These are phyloP conservation scores for Mortierella sp. DNA, from an alignment of 371 early-diverging fungal species.

Conservation along the genomic window DNA sequence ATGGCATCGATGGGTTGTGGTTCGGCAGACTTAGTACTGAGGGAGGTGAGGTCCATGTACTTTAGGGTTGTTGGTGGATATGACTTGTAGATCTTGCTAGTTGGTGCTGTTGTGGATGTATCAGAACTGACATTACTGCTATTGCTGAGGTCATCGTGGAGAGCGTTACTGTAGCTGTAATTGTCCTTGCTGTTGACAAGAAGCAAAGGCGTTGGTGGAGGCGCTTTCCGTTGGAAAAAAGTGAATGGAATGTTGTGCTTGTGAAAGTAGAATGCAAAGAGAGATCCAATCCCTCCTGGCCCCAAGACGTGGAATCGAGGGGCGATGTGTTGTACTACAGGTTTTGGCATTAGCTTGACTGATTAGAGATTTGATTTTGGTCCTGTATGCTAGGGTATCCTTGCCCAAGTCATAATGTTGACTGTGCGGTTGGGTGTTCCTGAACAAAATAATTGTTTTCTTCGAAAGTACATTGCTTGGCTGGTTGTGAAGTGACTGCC, in stretches of 20 bases:
- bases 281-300: conserved; percentile 50
- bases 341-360: conserved; percentile 9
- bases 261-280: conserved; percentile 45
- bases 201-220: conserved; percentile 8
- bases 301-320: conserved; percentile 50
- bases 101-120: background rate
- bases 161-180: background rate
- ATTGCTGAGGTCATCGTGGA: background rate
- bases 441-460: background rate
- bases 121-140: background rate
- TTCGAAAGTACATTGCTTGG: no score
- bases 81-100: background rate
- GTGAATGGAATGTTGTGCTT: conserved; percentile 43
- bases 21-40: conserved; percentile 18
- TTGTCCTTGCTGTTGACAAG: background rate
- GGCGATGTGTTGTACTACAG: background rate
- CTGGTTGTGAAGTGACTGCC: background rate
- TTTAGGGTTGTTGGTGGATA: conserved; percentile 37
- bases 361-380: no score
- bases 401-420: background rate
- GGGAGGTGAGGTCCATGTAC: conserved; percentile 47
- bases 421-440: background rate
- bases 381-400: no score
- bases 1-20: conserved; percentile 32
- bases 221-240: conserved; percentile 39